Evolutionary conservation across 2,329 filamentous ascomycete species (phyloP).

Genomic region (Phyllosticta capitalensis): DNA sequence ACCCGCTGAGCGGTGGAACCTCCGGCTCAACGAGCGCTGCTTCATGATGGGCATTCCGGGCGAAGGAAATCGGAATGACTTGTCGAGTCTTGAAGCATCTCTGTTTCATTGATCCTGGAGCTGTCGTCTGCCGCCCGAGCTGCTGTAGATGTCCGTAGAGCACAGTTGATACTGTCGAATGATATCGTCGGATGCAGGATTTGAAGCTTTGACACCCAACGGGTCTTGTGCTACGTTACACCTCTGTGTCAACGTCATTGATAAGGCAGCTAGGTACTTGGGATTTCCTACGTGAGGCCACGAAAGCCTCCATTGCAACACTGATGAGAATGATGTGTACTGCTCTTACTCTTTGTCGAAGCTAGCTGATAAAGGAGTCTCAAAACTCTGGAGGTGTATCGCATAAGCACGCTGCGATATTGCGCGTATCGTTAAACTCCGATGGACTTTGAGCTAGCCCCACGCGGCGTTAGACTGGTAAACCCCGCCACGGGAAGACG

Average conservation of each 20-base stretch:
- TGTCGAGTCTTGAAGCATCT: neutral
- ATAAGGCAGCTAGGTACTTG: no score
- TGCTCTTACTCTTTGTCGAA: no score
- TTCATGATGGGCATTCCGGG: neutral
- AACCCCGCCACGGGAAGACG: conserved; percentile 6
- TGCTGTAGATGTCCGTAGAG: no score
- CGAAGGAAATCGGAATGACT: neutral
- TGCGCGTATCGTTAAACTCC: neutral
- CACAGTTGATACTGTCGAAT: no score
- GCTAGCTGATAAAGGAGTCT: neutral
- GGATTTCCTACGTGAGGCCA: no score
- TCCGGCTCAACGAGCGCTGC: neutral
- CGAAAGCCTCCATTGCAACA: no score
- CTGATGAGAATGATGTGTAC: no score
- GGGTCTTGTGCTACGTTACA: no score
- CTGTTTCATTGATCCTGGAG: neutral
- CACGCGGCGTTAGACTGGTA: neutral
- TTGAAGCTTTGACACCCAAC: no score
- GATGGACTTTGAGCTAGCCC: no score
- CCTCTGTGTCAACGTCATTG: no score
- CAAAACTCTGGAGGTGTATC: neutral
- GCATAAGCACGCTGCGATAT: neutral
- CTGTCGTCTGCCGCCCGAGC: neutral
- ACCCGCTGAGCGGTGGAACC: neutral
- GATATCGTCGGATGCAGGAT: no score